A percentile compares a stretch with the other conserved stretches of the same genome.
phyloP scores from a whole-genome alignment of 75 land plant genomes.

The Gnetum montanum region DNA sequence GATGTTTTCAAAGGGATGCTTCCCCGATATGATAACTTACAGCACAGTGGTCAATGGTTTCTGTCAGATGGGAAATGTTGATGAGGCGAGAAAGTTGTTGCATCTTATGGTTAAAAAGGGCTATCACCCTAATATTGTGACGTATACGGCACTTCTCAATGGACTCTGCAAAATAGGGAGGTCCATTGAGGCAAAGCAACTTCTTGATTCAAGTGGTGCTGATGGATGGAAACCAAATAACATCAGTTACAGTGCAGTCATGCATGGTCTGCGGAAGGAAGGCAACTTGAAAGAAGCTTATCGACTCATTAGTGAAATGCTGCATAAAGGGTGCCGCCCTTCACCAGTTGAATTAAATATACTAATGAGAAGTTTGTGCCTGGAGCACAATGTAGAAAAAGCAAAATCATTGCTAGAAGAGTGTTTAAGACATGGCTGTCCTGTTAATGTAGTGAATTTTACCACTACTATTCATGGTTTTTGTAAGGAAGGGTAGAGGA shows the following conservation, averaged over 20 bases:
- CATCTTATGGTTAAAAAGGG: constrained; percentile 46
- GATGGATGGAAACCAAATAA: constrained; percentile 71
- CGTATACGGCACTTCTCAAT: constrained; percentile 46
- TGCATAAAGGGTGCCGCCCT: constrained; percentile 41
- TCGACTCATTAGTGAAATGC: constrained; percentile 42
- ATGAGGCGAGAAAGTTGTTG: constrained; percentile 50
- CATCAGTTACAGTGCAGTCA: constrained; percentile 65
- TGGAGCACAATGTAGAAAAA: constrained; percentile 23
- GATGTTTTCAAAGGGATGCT: constrained; percentile 38
- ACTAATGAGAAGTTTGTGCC: constrained; percentile 42
- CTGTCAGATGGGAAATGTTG: constrained; percentile 41
- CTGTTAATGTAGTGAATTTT: constrained; percentile 48
- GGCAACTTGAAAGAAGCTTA: constrained; percentile 38
- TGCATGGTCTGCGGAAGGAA: constrained; percentile 66
- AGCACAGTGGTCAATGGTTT: constrained; percentile 50
- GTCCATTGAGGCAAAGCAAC: constrained; percentile 53
- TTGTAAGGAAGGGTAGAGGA: constrained; percentile 41
- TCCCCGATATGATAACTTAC: constrained; percentile 64
- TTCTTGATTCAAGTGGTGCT: constrained; percentile 56
- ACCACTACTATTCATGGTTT: constrained; percentile 60
- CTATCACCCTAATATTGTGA: constrained; percentile 54
- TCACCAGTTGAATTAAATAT: constrained; percentile 47
- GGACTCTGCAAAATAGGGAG: constrained; percentile 46
- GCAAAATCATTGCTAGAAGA: constrained; percentile 51
- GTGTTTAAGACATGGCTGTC: constrained; percentile 55